Evolutionary conservation across 345 rosid species (phyloP).

Genomic region (Carallia brachiata): DNA sequence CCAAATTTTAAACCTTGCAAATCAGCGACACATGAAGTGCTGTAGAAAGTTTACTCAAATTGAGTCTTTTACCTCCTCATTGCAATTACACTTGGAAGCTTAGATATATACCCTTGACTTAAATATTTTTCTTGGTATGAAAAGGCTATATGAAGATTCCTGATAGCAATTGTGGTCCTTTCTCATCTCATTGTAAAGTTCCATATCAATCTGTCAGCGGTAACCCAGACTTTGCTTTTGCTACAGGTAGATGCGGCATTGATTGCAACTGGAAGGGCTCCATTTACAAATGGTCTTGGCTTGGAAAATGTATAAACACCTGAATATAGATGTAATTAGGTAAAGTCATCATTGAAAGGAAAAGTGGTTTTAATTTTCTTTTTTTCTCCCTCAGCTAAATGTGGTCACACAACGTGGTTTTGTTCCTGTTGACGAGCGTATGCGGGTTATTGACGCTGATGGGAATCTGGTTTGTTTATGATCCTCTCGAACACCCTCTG

Average conservation of each 20-base stretch:
- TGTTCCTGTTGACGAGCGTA: slow-evolving; percentile 85
- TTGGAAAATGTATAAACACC: slow-evolving; percentile 69
- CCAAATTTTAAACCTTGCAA: too few species aligned
- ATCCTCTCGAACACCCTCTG: slow-evolving; percentile 7
- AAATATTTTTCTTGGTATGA: not conserved
- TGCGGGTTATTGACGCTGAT: slow-evolving; percentile 80
- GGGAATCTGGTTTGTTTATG: slow-evolving; percentile 62
- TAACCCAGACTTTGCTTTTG: slow-evolving; percentile 19
- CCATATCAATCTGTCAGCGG: not conserved
- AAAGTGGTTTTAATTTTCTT: slow-evolving; percentile 6
- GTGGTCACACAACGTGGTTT: slow-evolving; percentile 90
- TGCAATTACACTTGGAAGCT: not conserved
- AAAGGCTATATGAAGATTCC: not conserved
- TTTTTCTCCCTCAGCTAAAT: slow-evolving; percentile 51
- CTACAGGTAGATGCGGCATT: slow-evolving; percentile 92
- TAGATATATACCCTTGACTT: not conserved
- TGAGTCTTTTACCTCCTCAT: not conserved
- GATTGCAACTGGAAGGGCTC: slow-evolving; percentile 99
- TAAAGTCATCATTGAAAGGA: not conserved
- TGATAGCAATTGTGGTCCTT: not conserved
- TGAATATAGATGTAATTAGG: not conserved
- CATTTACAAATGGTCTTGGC: slow-evolving; percentile 96
- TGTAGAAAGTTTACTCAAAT: not conserved
- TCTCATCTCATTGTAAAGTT: not conserved
- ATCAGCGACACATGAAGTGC: not conserved